Evolutionary conservation across 2,329 filamentous ascomycete species (phyloP), one percentile per base, ranked within the genome.

Genomic region (Alternaria arborescens): DNA sequence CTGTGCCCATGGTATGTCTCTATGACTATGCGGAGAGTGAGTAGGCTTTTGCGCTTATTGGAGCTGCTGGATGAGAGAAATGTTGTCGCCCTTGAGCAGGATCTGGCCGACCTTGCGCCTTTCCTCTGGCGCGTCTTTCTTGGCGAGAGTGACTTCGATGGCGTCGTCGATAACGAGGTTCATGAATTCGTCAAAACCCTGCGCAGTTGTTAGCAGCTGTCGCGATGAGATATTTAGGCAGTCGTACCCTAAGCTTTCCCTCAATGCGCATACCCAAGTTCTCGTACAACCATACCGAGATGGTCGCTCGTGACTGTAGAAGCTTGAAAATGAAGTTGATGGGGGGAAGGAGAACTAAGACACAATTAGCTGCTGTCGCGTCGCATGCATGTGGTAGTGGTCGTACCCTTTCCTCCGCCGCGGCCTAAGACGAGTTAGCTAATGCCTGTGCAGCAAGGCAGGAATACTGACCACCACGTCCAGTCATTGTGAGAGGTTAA

Each of bases 171-270:
- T 87, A 40, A 98, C 95, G 51, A 99, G 85, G 82, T 99, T 99
- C 94, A 99, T 97, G 83, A 98, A 99, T 81, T 99, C 95, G 78
- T 99, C 95, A 70, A 99, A 99, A 14, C 95, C 94, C 93, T 97
- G 64, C 38, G 36, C 65, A 26, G 14, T 4, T 46, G 53, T 77
- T 51, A 77, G 65, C 52, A 61, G 12, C 36, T 3, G 12, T 47
- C 3, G 40, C 48, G 34, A 40, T 34, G 58, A 50, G 7, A 41
- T 60, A 28, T 44, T 2, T 22, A 32, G 47, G 44, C 28, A 36
- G 26, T n/a, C 89, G 66, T 80, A 97, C 94, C 75, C 95, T 88
- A 69, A 99, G 97, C 83, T 94, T 97, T 64, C 95, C 95, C 82
- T 98, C 94, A 75, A 99, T 97, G 62, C 95, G 87, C 76, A 97